Percentiles rank a stretch among this genome's conserved stretches.
Evolutionary conservation across 176 grass and related monocot species (phyloP).

Genomic region (Cenchrus americanus): DNA sequence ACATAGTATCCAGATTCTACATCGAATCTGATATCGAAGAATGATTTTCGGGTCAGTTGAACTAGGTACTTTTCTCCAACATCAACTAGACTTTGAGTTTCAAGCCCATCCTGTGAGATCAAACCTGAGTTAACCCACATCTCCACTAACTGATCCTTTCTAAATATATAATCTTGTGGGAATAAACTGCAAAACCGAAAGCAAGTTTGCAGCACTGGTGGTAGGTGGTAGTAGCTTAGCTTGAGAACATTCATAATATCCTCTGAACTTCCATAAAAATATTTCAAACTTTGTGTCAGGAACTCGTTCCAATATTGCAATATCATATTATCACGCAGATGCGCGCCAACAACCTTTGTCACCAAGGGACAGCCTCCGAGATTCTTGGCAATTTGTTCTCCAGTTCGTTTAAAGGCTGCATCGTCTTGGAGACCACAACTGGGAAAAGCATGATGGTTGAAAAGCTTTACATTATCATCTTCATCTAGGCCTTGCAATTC

Average conservation of each 20-base stretch:
- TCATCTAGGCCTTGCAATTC: not conserved
- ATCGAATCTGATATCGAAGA: slow-evolving; percentile 1
- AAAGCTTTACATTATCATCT: not conserved
- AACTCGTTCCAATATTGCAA: slow-evolving; percentile 27
- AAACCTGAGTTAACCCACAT: slow-evolving; percentile 31
- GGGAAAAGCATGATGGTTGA: slow-evolving; percentile 37
- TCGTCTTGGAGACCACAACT: not conserved
- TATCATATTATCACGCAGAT: slow-evolving; percentile 6
- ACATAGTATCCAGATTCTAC: not conserved
- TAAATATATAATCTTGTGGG: not conserved
- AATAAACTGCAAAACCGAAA: slow-evolving; percentile 59
- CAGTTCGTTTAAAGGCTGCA: not conserved
- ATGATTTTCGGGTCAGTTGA: slow-evolving; percentile 41
- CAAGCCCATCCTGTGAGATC: no score
- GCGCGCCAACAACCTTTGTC: slow-evolving; percentile 33
- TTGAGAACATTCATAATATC: slow-evolving; percentile 38
- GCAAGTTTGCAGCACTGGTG: slow-evolving; percentile 39
- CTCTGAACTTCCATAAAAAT: slow-evolving; percentile 19
- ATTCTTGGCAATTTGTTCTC: slow-evolving; percentile 37
- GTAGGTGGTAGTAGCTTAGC: slow-evolving; percentile 48
- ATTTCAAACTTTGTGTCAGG: not conserved
- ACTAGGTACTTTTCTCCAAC: slow-evolving; percentile 8
- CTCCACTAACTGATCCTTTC: not conserved
- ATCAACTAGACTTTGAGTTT: not conserved
- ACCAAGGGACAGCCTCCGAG: slow-evolving; percentile 41